A percentile compares a stretch with the other conserved stretches of the same genome.
Conservation (phyloP, 2,329 filamentous ascomycete species). For the Cadophora sp. region DNA sequence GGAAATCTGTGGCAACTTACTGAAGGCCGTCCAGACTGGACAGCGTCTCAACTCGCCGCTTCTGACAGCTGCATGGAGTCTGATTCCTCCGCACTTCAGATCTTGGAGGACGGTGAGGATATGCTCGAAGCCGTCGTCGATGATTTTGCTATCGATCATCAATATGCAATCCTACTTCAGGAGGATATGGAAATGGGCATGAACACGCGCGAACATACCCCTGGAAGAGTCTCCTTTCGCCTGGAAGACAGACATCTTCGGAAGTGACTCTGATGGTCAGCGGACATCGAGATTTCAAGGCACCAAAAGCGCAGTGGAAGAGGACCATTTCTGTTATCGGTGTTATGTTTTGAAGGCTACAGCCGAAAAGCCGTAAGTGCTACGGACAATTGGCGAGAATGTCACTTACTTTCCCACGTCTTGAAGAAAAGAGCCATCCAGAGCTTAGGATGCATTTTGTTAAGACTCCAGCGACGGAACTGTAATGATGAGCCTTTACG, state of each 20-base stretch:
- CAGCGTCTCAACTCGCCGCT: slow-evolving; percentile 60
- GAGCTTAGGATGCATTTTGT: slow-evolving; percentile 51
- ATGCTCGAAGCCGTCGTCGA: slow-evolving; percentile 61
- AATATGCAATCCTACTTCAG: background rate
- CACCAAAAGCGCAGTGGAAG: slow-evolving; percentile 63
- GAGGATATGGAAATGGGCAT: background rate
- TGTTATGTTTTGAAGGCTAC: background rate
- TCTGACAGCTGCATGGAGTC: slow-evolving; percentile 62
- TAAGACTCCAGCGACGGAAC: slow-evolving; percentile 58
- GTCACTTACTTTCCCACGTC: slow-evolving; percentile 63
- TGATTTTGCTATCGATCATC: slow-evolving; percentile 53
- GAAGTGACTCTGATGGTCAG: slow-evolving; percentile 52
- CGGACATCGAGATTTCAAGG: slow-evolving; percentile 59
- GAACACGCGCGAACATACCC: slow-evolving; percentile 52
- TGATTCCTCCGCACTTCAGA: slow-evolving; percentile 52
- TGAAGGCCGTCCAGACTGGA: slow-evolving; percentile 70
- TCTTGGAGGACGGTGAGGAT: slow-evolving; percentile 62
- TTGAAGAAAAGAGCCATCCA: slow-evolving; percentile 64
- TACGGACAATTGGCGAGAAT: background rate
- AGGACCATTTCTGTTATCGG: slow-evolving; percentile 59
- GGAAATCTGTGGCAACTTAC: slow-evolving; percentile 54
- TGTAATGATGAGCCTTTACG: slow-evolving; percentile 56
- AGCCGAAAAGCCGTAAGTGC: background rate
- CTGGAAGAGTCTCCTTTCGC: slow-evolving; percentile 61
- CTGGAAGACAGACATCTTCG: slow-evolving; percentile 54